These are phyloP conservation scores for Taphrina flavorubra DNA, from an alignment of 1,139 yeast species.

Conservation along the genomic window DNA sequence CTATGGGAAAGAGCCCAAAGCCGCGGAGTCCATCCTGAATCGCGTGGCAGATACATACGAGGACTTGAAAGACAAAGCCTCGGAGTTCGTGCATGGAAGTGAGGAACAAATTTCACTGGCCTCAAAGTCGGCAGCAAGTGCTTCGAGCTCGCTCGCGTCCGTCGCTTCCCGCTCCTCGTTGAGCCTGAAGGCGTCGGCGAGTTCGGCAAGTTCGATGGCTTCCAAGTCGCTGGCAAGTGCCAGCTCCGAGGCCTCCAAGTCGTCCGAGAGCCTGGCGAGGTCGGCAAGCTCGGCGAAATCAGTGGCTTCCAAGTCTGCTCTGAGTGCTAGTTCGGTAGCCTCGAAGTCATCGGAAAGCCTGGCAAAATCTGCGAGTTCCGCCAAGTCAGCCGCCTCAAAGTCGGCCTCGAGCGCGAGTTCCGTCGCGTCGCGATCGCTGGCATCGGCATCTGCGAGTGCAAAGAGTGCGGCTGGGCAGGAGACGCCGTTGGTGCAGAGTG, in stretches of 20 bases:
- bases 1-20: constrained; percentile 30
- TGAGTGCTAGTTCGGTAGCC: constrained; percentile 22
- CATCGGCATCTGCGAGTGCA: constrained; percentile 1
- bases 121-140: constrained; percentile 36
- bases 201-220: constrained; percentile 18
- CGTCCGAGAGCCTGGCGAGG: constrained; percentile 10
- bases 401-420: constrained; percentile 24
- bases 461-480: constrained; percentile 12
- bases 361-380: constrained; percentile 11
- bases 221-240: constrained; percentile 13
- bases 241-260: constrained; percentile 23
- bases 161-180: constrained; percentile 14
- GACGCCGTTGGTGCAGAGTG: constrained; percentile 23
- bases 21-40: constrained; percentile 17
- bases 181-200: constrained; percentile 15
- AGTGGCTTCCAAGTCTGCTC: constrained; percentile 9
- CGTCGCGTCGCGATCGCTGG: constrained; percentile 4
- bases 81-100: constrained; percentile 18
- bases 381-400: constrained; percentile 15
- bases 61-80: constrained; percentile 19
- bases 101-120: constrained; percentile 22
- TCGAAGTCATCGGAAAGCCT: constrained; percentile 21
- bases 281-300: constrained; percentile 16
- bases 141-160: constrained; percentile 33
- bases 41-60: constrained; percentile 12